phyloP scores from a whole-genome alignment of 768 basidiomycete genomes.

The Kwoniella dejecticola region DNA sequence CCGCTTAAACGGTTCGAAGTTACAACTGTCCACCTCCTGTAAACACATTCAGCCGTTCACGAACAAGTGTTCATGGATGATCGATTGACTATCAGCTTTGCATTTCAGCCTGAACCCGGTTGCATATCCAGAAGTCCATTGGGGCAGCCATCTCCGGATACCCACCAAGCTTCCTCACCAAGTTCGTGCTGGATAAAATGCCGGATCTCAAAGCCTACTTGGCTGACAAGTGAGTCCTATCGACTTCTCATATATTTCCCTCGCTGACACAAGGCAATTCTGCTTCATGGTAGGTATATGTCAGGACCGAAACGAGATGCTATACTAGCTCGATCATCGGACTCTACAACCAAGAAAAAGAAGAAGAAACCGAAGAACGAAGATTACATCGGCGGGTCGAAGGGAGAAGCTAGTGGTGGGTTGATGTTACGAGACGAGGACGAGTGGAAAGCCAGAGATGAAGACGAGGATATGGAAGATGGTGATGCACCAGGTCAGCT shows the following conservation, averaged over 20 bases:
- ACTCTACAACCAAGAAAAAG: conserved; percentile 53
- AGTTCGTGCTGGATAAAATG: conserved; percentile 23
- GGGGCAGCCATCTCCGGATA: no score
- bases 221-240: conserved; percentile 46
- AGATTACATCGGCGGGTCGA: conserved; percentile 37
- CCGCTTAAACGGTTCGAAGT: no score
- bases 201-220: conserved; percentile 52
- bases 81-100: no score
- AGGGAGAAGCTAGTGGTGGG: conserved; percentile 45
- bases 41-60: no score
- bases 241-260: neutral
- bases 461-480: conserved; percentile 48
- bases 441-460: conserved; percentile 39
- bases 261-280: neutral
- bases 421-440: conserved; percentile 55
- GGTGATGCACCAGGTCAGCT: conserved; percentile 54
- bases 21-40: no score
- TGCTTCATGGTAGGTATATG: conserved; percentile 80
- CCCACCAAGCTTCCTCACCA: neutral
- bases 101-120: no score
- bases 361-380: conserved; percentile 70
- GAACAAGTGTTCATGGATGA: no score
- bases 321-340: conserved; percentile 70
- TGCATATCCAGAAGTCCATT: no score
- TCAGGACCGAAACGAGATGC: conserved; percentile 94